These are phyloP conservation scores for Firmiana major DNA, from an alignment of 345 rosid genomes.

Conservation along the genomic window DNA sequence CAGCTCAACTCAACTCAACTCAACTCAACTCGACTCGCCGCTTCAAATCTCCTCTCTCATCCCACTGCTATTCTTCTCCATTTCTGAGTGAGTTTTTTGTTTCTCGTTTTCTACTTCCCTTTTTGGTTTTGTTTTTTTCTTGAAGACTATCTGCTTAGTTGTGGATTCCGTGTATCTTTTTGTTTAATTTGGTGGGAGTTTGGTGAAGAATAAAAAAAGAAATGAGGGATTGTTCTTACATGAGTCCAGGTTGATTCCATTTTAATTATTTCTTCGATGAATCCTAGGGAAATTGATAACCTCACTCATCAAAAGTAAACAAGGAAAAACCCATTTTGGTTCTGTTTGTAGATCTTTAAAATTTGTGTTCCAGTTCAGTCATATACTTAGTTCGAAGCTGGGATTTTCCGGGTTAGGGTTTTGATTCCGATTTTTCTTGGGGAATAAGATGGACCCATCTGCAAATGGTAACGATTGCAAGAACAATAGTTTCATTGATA, in stretches of 20 bases:
- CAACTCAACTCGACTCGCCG: conserved; percentile 7
- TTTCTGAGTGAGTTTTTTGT: conserved; percentile 29
- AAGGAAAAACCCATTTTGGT: neutral
- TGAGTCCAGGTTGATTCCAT: conserved; percentile 31
- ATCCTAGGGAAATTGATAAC: neutral
- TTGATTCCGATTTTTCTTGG: conserved; percentile 14
- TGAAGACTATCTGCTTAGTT: conserved; percentile 16
- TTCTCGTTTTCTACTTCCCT: neutral
- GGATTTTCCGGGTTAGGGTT: conserved; percentile 21
- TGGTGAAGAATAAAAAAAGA: conserved; percentile 16
- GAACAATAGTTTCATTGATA: conserved; percentile 29
- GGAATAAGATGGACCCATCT: conserved; percentile 45
- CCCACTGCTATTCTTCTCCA: neutral
- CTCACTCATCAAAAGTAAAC: neutral
- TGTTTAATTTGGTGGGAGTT: conserved; percentile 26
- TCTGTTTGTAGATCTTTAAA: neutral
- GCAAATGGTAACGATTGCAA: conserved; percentile 7
- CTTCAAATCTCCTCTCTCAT: conserved; percentile 12
- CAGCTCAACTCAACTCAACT: neutral
- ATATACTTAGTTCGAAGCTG: neutral
- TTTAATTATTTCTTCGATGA: conserved; percentile 4
- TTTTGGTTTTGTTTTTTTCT: neutral
- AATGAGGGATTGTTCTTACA: conserved; percentile 24
- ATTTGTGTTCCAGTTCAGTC: neutral
- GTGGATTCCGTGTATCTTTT: neutral